Percentiles rank a stretch among this genome's conserved stretches.
phyloP scores from a whole-genome alignment of 2,329 filamentous ascomycete genomes.

The Paecilomyces formosus region DNA sequence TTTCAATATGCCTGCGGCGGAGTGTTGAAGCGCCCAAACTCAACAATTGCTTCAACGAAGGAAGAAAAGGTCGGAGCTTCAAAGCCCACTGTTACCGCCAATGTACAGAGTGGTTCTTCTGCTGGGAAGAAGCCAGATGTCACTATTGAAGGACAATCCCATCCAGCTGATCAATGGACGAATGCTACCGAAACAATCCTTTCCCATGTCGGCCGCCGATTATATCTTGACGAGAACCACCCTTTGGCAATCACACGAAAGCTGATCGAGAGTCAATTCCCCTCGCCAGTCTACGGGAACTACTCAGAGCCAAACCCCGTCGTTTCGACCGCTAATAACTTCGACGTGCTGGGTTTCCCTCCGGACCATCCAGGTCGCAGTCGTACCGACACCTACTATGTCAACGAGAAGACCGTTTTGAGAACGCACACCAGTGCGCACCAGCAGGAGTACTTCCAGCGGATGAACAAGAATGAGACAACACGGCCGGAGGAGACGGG shows the following conservation, averaged over 20 bases:
- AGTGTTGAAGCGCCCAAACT: slow-evolving; percentile 23
- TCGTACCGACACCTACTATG: slow-evolving; percentile 89
- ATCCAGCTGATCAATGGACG: slow-evolving; percentile 71
- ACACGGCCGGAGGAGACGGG: slow-evolving; percentile 47
- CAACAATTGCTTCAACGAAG: slow-evolving; percentile 18
- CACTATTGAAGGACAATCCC: slow-evolving; percentile 56
- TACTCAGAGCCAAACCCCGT: slow-evolving; percentile 76
- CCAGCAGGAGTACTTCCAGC: slow-evolving; percentile 73
- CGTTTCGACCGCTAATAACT: slow-evolving; percentile 80
- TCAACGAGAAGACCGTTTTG: slow-evolving; percentile 75
- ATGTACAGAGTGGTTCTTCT: slow-evolving; percentile 5
- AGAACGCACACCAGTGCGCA: slow-evolving; percentile 94
- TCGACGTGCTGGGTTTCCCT: slow-evolving; percentile 93
- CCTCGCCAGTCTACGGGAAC: slow-evolving; percentile 61
- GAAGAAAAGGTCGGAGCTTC: slow-evolving; percentile 8
- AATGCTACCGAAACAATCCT: slow-evolving; percentile 74
- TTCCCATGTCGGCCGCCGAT: slow-evolving; percentile 61
- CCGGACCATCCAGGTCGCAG: slow-evolving; percentile 79
- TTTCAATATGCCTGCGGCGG: slow-evolving; percentile 10
- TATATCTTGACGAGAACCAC: slow-evolving; percentile 90
- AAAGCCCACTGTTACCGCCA: slow-evolving; percentile 1
- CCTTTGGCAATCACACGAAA: slow-evolving; percentile 84
- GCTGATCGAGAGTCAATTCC: slow-evolving; percentile 86
- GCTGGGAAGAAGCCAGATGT: slow-evolving; percentile 26
- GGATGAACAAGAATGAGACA: slow-evolving; percentile 43